phyloP scores from a whole-genome alignment of 768 basidiomycete species.

The Mrakia gelida region DNA sequence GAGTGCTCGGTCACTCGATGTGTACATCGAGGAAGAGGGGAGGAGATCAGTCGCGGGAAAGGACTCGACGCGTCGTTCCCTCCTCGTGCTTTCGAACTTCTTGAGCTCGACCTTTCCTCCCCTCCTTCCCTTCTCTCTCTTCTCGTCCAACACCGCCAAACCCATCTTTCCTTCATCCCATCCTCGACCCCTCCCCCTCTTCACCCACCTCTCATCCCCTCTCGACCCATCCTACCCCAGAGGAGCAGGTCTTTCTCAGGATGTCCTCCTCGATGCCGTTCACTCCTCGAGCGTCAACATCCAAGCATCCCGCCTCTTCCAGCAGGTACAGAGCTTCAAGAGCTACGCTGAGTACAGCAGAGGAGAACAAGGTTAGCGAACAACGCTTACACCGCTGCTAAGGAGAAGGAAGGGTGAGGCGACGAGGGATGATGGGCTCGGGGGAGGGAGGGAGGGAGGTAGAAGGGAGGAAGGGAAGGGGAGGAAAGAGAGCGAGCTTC shows the following conservation, averaged over 20 bases:
- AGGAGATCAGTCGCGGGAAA: too few species aligned
- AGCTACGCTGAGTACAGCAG: constrained; percentile 17
- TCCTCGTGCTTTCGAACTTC: too few species aligned
- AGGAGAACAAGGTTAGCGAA: constrained; percentile 12
- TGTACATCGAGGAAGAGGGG: too few species aligned
- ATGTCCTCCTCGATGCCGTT: constrained; percentile 14
- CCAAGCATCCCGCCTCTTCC: neutral
- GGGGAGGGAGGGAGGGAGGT: neutral
- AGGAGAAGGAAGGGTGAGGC: neutral
- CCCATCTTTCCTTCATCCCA: neutral
- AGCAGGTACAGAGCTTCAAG: constrained; percentile 7
- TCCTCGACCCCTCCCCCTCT: neutral
- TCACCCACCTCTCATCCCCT: neutral
- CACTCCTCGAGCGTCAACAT: constrained; percentile 19
- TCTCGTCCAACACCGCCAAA: neutral
- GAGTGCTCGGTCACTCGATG: too few species aligned
- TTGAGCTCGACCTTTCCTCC: neutral
- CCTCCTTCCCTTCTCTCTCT: neutral
- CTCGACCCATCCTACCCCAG: neutral
- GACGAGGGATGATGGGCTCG: neutral
- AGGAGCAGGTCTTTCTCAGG: neutral
- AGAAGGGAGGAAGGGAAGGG: neutral
- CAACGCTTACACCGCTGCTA: neutral
- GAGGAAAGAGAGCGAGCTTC: neutral
- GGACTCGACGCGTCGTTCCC: too few species aligned